These are phyloP conservation scores for Sisymbrium altissimum DNA, from an alignment of 345 rosid species.

Conservation along the genomic window DNA sequence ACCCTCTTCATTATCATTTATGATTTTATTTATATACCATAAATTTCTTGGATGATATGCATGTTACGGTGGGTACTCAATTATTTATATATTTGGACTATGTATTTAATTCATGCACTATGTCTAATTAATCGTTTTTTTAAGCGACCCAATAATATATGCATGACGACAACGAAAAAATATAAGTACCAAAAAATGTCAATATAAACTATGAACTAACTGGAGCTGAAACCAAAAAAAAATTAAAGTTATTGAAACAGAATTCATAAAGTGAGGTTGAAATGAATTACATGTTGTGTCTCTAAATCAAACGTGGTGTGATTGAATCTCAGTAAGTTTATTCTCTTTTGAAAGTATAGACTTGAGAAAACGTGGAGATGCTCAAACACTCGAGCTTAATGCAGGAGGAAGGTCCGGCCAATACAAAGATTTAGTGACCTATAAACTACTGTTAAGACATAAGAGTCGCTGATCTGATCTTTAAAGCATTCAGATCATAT, in stretches of 20 bases:
- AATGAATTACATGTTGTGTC: not conserved
- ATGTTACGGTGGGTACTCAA: not conserved
- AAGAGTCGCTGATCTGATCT: not conserved
- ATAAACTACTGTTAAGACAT: not conserved
- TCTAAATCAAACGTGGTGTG: not conserved
- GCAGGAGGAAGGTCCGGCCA: not conserved
- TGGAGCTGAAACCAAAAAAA: too few relatives aligned
- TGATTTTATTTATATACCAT: not conserved
- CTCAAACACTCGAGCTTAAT: not conserved
- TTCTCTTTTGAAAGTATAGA: not conserved
- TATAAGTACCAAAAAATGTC: not conserved
- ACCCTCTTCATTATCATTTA: not conserved
- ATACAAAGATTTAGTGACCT: not conserved
- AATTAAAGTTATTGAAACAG: not conserved
- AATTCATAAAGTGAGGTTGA: not conserved
- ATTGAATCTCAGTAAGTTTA: not conserved
- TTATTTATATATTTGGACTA: not conserved
- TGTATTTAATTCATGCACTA: not conserved
- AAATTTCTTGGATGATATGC: not conserved
- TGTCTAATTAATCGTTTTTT: not conserved
- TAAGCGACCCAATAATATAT: not conserved
- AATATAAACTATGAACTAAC: too few relatives aligned
- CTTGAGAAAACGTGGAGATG: not conserved
- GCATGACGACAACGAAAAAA: not conserved
- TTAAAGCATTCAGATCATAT: not conserved